Evolutionary conservation across 441 rosid species (phyloP), one percentile per base, ranked within the genome.

Genomic region (Arabidopsis hybrid): DNA sequence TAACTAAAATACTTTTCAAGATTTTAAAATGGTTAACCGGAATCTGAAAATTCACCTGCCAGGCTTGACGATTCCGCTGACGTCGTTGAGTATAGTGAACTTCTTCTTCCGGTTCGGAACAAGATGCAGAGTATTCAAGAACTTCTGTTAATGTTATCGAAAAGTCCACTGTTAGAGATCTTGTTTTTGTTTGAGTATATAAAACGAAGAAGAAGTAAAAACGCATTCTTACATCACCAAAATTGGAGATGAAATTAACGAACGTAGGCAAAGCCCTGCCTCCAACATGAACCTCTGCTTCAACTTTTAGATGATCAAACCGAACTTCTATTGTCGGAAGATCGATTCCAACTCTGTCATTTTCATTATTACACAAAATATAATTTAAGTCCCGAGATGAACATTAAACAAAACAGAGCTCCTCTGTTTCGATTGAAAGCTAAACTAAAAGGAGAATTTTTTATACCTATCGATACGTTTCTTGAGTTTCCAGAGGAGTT

Each of bases 1-100:
- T 36, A 55, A 7, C 8, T 14, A 36, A 29, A 12, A 7, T 4
- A 7, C 1, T 43, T 46, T 12, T n/a, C 6, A 67, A 45, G 16
- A 26, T 50, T 12, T 17, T 17, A 14, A 34, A 52, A 17, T 5
- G 29, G 17, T 34, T 2, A 18, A 47, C 26, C 5, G 13, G 60
- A 60, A 50, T 58, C 0, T 55, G 58, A 53, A 46, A 8, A 13
- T 59, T 76, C 60, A 85, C 91, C 90, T 88, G 52, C 84, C 73
- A 10, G 97, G 95, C 64, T 84, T 89, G 70, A 92, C 71, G 64
- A 90, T 77, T 42, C 97, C 96, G 18, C 86, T 87, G 59, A 86
- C 84, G 64, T 90, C 88, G 7, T 85, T 73, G 17, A 89, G 93
- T 69, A 92, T 84, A 29, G 83, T 67, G 50, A 87, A 53, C 29